Evolutionary conservation across 768 basidiomycete species (phyloP).

Genomic region (Daedaleopsis sinensis): DNA sequence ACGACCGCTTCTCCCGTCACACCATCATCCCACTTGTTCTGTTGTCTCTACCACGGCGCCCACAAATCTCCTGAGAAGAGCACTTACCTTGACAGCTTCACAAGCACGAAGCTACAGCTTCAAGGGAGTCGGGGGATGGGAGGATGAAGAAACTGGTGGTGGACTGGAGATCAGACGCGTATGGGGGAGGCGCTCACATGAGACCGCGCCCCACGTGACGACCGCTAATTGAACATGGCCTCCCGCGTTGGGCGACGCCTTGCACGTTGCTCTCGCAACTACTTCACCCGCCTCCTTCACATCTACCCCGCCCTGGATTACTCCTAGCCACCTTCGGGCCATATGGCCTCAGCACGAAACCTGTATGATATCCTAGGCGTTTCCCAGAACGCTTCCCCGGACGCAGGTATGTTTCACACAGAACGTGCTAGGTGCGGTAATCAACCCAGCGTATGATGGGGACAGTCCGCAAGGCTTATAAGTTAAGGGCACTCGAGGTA

Average conservation of each 20-base stretch:
- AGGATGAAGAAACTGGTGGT: too few relatives aligned
- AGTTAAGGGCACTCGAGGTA: conserved; percentile 31
- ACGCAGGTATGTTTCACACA: conserved; percentile 27
- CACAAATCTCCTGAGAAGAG: background rate
- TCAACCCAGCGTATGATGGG: background rate
- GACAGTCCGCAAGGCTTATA: conserved; percentile 36
- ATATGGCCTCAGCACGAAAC: conserved; percentile 23
- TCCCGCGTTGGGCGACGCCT: background rate
- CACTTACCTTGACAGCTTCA: background rate
- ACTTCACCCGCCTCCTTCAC: conserved; percentile 10
- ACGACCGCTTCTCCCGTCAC: background rate
- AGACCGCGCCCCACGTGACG: conserved; percentile 18
- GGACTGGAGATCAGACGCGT: conserved; percentile 1
- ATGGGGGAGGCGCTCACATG: background rate
- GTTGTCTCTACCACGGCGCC: background rate
- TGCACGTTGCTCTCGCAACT: conserved; percentile 12
- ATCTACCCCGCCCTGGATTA: conserved; percentile 15
- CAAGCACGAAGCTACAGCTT: too few relatives aligned
- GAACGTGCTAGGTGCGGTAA: background rate
- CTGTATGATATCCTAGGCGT: conserved; percentile 35
- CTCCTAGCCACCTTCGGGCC: conserved; percentile 18
- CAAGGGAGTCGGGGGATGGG: too few relatives aligned
- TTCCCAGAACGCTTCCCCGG: conserved; percentile 27
- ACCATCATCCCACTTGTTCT: background rate
- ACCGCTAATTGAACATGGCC: conserved; percentile 14